Percentiles rank a stretch among this genome's conserved stretches.
These are phyloP conservation scores for Aureobasidium sp. DNA, from an alignment of 2,329 filamentous ascomycete species.

Conservation along the genomic window DNA sequence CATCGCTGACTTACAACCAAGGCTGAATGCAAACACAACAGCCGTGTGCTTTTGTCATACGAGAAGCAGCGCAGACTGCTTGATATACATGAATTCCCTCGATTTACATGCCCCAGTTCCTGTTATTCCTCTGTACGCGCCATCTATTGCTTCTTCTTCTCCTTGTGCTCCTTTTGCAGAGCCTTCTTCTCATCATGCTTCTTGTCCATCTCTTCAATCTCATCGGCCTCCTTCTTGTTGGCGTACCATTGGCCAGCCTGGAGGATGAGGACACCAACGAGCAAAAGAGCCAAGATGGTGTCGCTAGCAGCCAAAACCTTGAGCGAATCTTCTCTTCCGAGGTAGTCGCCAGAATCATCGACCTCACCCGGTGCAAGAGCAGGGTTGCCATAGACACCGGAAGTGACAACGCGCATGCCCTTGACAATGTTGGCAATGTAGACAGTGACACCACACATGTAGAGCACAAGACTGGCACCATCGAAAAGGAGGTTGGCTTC, in stretches of 20 bases:
- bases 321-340: constrained; percentile 81
- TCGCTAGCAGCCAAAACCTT: constrained; percentile 90
- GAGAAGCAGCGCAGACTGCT: not conserved
- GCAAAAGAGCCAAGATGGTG: constrained; percentile 86
- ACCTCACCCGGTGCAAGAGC: constrained; percentile 30
- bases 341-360: constrained; percentile 50
- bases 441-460: constrained; percentile 80
- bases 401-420: constrained; percentile 75
- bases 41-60: not conserved
- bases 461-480: constrained; percentile 62
- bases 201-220: constrained; percentile 59
- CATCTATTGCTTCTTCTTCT: constrained; percentile 23
- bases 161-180: constrained; percentile 31
- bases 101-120: not conserved
- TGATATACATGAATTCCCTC: constrained; percentile 2
- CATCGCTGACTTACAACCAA: not conserved
- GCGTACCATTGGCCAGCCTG: constrained; percentile 99
- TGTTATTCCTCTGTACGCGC: not conserved
- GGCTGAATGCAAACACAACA: not conserved
- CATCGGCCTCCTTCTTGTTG: constrained; percentile 82
- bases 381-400: constrained; percentile 56
- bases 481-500: constrained; percentile 96
- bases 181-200: constrained; percentile 43
- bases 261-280: constrained; percentile 84
- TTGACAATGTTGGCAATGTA: constrained; percentile 97